Conservation (phyloP, 2,329 filamentous ascomycete genomes). For the Onygenales sp. region DNA sequence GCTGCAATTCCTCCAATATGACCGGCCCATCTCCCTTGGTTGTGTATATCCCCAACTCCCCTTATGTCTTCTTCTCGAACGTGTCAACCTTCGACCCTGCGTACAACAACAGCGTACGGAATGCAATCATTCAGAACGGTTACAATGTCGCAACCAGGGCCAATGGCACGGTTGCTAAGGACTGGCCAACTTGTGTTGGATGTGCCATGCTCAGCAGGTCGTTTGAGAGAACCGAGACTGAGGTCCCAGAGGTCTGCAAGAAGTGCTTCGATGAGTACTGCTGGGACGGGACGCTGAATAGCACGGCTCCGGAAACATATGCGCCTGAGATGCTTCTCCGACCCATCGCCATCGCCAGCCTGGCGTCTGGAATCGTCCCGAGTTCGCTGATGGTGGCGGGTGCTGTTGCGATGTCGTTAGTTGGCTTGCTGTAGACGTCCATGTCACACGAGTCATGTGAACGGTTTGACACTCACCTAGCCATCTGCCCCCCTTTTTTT, state of each 20-base stretch:
- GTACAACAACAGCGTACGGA: conserved; percentile 58
- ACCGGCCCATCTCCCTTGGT: conserved; percentile 54
- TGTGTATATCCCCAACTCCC: conserved; percentile 81
- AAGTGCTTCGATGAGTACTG: conserved; percentile 76
- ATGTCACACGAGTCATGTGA: neutral
- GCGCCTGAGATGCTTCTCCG: conserved; percentile 25
- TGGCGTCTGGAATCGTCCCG: conserved; percentile 4
- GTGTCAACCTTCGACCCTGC: conserved; percentile 63
- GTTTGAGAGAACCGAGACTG: conserved; percentile 59
- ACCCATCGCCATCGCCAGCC: neutral
- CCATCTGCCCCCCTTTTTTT: no score
- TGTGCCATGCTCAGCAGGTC: conserved; percentile 78
- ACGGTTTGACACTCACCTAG: no score
- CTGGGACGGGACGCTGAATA: conserved; percentile 70
- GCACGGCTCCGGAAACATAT: conserved; percentile 29
- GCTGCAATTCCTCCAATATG: conserved; percentile 59
- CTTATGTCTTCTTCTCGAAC: conserved; percentile 69
- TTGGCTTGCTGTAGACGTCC: neutral
- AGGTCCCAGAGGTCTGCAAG: conserved; percentile 61
- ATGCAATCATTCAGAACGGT: conserved; percentile 77
- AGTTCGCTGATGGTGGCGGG: conserved; percentile 6
- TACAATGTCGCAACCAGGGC: conserved; percentile 74
- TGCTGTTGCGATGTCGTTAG: neutral
- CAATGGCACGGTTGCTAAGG: conserved; percentile 62
- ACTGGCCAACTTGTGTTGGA: conserved; percentile 77